Evolutionary conservation across 2,329 filamentous ascomycete species (phyloP), one percentile per base, ranked within the genome.

Genomic region (Parastagonospora nodorum): DNA sequence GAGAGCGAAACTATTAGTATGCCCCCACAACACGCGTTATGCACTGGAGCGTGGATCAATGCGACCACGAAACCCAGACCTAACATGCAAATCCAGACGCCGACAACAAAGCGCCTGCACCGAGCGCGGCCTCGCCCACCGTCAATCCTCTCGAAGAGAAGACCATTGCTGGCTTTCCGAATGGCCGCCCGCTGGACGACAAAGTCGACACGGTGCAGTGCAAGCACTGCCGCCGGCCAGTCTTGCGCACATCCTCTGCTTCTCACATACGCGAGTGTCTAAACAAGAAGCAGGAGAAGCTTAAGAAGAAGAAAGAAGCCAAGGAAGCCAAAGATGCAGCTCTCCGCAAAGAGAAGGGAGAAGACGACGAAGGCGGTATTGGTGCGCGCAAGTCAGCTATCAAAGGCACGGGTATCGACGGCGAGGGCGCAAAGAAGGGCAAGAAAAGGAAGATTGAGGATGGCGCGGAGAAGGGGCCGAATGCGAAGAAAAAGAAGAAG

Each of bases 201-300:
- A 81, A 80, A 49, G 84, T 89, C 9, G 90, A 96, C 57, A 82
- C 90, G 8, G 86, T 94, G 43, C 75, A 78, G 60, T 99, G 93
- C 82, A 97, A 94, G 72, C 91, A 95, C 72, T 99, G 93, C 78
- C 96, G 94, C 75, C 92, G 95, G 65, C 89, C 89, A 44, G 84
- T 96, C 10, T 80, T 94, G 11, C 89, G 88, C 64, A 85, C 85
- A 29, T 86, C 85, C 0, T 88, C 90, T 2, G 87, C 88, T 51
- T 84, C 84, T 14, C 93, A 99, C 68, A 90, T 96, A 53, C 87
- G 88, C 32, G 85, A 88, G 39, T 99, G 93, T 66, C 77, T 97
- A 50, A 88, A 87, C 61, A 84, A 92, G 48, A 96, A 96, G 76
- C 91, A 84, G 58, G 83, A 85, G 66, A 86, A 81, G 63, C 75